Percentiles rank a stretch among this genome's conserved stretches.
phyloP scores from a whole-genome alignment of 768 basidiomycete genomes.

The Podaxis sp. region DNA sequence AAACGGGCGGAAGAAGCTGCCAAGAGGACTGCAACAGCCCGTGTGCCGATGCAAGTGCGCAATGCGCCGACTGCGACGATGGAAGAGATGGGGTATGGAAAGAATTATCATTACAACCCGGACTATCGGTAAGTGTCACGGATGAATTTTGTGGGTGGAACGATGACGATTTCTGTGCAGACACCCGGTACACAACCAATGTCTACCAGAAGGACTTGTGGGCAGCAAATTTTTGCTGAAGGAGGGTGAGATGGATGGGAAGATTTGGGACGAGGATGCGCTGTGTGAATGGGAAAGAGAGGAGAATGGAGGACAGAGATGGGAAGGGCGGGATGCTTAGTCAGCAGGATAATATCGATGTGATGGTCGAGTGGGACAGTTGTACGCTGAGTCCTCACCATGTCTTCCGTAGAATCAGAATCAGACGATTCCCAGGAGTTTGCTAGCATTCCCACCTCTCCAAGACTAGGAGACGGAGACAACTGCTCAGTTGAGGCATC shows the following conservation, averaged over 20 bases:
- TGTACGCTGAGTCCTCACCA: background rate
- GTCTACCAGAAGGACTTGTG: conserved; percentile 47
- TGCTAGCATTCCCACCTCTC: conserved; percentile 3
- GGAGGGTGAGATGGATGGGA: conserved; percentile 38
- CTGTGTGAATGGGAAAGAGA: conserved; percentile 52
- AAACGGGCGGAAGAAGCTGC: conserved; percentile 62
- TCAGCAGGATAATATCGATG: background rate
- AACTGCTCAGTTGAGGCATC: background rate
- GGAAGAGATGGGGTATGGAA: conserved; percentile 66
- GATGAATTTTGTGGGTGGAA: background rate
- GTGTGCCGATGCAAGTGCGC: conserved; percentile 69
- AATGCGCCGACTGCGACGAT: conserved; percentile 75
- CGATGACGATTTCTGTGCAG: conserved; percentile 21
- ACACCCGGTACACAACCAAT: conserved; percentile 65
- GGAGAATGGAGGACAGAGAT: conserved; percentile 12
- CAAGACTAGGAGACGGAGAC: background rate
- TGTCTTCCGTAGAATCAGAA: conserved; percentile 5
- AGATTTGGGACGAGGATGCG: conserved; percentile 58
- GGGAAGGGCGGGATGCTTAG: conserved; percentile 10
- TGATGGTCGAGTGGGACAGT: background rate
- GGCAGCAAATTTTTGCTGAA: conserved; percentile 39
- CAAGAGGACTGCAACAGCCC: conserved; percentile 42
- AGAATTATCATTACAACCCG: conserved; percentile 63
- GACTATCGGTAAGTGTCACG: conserved; percentile 38
- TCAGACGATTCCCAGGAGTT: conserved; percentile 8